phyloP scores from a whole-genome alignment of 345 rosid species.

The Lepidium sativum region DNA sequence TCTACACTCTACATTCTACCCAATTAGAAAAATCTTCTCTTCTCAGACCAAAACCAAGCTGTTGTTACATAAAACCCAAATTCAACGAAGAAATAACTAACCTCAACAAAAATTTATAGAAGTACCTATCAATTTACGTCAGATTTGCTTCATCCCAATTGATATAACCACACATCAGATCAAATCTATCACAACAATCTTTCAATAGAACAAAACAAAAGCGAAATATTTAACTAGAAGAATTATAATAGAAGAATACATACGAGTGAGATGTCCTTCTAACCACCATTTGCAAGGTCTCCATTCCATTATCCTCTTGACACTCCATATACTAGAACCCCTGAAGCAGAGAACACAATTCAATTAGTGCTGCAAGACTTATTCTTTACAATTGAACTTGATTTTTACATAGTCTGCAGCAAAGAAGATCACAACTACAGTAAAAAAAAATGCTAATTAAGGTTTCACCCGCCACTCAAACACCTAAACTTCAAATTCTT shows the following conservation, averaged over 20 bases:
- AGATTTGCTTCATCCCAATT: not conserved
- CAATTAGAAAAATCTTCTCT: not conserved
- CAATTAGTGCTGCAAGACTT: not conserved
- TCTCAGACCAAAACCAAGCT: not conserved
- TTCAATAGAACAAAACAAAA: not conserved
- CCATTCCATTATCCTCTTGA: constrained; percentile 70
- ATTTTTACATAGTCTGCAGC: not conserved
- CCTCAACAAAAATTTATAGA: not conserved
- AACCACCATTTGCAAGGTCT: constrained; percentile 96
- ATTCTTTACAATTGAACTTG: not conserved
- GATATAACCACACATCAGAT: not conserved
- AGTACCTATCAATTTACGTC: not conserved
- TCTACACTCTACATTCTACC: constrained; percentile 1
- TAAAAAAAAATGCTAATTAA: not conserved
- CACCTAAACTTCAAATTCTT: not conserved
- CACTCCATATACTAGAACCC: constrained; percentile 69
- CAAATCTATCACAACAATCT: not conserved
- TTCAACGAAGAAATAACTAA: not conserved
- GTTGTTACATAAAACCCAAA: not conserved
- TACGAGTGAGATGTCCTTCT: constrained; percentile 58
- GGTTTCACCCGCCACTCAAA: not conserved
- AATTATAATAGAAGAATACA: constrained; percentile 1
- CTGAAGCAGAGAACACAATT: constrained; percentile 22
- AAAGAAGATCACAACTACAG: not conserved
- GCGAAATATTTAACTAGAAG: not conserved